Evolutionary conservation across 345 rosid species (phyloP).

Genomic region (Geranium brycei): DNA sequence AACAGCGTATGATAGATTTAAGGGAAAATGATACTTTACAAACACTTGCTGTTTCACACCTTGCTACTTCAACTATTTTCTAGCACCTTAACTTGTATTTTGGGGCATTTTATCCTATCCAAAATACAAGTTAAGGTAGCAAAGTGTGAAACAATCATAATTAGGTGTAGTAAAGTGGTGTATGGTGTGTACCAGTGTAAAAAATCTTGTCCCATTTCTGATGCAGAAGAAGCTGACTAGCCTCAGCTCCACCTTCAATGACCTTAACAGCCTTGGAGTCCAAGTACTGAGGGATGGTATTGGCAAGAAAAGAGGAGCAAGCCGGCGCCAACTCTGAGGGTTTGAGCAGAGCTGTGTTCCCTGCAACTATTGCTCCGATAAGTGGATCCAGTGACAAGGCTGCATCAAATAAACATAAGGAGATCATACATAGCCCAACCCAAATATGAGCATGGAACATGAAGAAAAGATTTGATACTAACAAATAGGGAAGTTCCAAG

Average conservation of each 20-base stretch:
- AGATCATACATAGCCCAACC: not conserved
- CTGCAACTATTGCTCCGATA: conserved; percentile 88
- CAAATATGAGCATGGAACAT: too few species aligned
- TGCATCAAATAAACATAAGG: conserved; percentile 16
- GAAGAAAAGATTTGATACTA: conserved; percentile 14
- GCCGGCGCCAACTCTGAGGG: conserved; percentile 62
- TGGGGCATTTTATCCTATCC: too few species aligned
- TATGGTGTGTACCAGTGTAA: conserved; percentile 47
- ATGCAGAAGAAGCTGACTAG: conserved; percentile 37
- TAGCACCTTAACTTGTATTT: too few species aligned
- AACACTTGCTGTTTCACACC: too few species aligned
- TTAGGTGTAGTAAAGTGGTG: too few species aligned
- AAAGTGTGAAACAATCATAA: too few species aligned
- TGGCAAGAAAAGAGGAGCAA: conserved; percentile 42
- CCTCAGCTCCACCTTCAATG: conserved; percentile 50
- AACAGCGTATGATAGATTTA: too few species aligned
- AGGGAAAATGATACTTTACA: too few species aligned
- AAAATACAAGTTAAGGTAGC: too few species aligned
- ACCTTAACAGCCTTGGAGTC: conserved; percentile 62
- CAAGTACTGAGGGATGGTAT: conserved; percentile 47
- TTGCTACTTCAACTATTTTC: too few species aligned
- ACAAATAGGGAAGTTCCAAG: conserved; percentile 92
- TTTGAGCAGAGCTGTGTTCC: conserved; percentile 62
- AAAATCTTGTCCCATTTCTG: conserved; percentile 88
- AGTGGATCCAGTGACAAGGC: conserved; percentile 68